Evolutionary conservation across 352 stramenopile genomes (phyloP), one percentile per base, ranked within the genome.

Genomic region (Phytophthora tentaculata): DNA sequence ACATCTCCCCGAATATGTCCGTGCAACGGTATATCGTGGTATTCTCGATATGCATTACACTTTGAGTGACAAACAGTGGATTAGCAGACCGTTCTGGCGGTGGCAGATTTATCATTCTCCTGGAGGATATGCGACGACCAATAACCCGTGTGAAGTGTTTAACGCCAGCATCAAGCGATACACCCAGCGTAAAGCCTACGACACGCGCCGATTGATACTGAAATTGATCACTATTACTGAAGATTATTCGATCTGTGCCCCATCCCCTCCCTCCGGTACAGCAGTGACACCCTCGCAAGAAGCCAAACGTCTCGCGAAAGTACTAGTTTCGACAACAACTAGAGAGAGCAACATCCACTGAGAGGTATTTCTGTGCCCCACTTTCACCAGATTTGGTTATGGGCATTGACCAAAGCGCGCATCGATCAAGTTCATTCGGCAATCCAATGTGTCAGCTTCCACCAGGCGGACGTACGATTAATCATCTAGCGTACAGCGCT

Each of bases 1-100:
- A 17, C 49, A 74, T 22, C 35, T 74, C 9, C 14, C 28, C 51
- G 20, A 20, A 26, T 13, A 7, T 9, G 6, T 53, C 14, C 55
- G 49, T n/a, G 56, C 14, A 4, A n/a, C 19, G 8, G 56, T 64
- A 26, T 64, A 56, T 20, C 32, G 44, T 49, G 45, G 44, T 0
- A 56, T 64, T 49, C 22, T 64, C 3, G 56, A 56, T 29, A 64
- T 64, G 56, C 56, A 64, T 29, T 64, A 56, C 22, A 53, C 56
- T 24, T 32, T 37, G 12, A 56, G 45, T 45, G 4, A 56, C 32
- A 39, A 10, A 39, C 32, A 39, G 10, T 39, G 32, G 32, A 14
- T 39, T 39, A 39, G 32, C 10, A 39, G 32, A 16, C 10, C 32
- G 7, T 39, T 39, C 8, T 39, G 32, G 32, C 6, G 32, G 32